phyloP scores from a whole-genome alignment of 306 rosid genomes.

The Ziziphus jujuba region DNA sequence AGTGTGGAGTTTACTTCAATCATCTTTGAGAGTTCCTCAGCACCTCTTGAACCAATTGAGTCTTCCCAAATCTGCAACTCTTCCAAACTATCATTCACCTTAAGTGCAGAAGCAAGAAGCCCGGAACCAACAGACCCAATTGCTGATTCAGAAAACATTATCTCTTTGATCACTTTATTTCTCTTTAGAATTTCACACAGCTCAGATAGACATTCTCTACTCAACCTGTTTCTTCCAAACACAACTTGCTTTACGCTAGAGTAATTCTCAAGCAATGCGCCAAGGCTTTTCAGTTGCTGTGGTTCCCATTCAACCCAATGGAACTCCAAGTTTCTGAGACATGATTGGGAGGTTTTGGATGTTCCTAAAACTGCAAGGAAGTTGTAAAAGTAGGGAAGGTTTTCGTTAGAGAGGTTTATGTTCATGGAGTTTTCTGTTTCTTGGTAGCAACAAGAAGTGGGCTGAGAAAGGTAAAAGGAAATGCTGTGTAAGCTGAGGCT shows the following conservation, averaged over 20 bases:
- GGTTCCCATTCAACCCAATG: slow-evolving; percentile 66
- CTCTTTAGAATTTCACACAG: slow-evolving; percentile 50
- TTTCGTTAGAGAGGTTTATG: slow-evolving; percentile 57
- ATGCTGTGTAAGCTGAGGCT: slow-evolving; percentile 53
- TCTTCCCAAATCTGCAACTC: slow-evolving; percentile 96
- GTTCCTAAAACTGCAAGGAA: slow-evolving; percentile 50
- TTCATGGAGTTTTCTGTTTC: slow-evolving; percentile 84
- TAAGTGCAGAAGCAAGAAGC: slow-evolving; percentile 69
- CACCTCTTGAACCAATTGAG: slow-evolving; percentile 88
- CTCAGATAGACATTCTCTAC: slow-evolving; percentile 47
- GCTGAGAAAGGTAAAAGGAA: slow-evolving; percentile 80
- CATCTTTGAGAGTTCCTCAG: slow-evolving; percentile 91
- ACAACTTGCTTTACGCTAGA: slow-evolving; percentile 44
- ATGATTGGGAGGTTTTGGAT: slow-evolving; percentile 27
- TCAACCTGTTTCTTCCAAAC: slow-evolving; percentile 63
- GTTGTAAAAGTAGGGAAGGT: slow-evolving; percentile 46
- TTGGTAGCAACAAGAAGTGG: slow-evolving; percentile 59
- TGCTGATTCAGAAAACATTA: slow-evolving; percentile 71
- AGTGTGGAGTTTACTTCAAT: slow-evolving; percentile 82
- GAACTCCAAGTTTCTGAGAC: slow-evolving; percentile 80
- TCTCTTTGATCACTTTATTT: slow-evolving; percentile 67
- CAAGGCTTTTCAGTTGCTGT: slow-evolving; percentile 44
- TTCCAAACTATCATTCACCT: slow-evolving; percentile 66
- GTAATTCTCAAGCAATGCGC: slow-evolving; percentile 44
- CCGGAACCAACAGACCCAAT: slow-evolving; percentile 71